Evolutionary conservation across 2,329 filamentous ascomycete species (phyloP), one percentile per base, ranked within the genome.

Genomic region (Diatrype stigma): DNA sequence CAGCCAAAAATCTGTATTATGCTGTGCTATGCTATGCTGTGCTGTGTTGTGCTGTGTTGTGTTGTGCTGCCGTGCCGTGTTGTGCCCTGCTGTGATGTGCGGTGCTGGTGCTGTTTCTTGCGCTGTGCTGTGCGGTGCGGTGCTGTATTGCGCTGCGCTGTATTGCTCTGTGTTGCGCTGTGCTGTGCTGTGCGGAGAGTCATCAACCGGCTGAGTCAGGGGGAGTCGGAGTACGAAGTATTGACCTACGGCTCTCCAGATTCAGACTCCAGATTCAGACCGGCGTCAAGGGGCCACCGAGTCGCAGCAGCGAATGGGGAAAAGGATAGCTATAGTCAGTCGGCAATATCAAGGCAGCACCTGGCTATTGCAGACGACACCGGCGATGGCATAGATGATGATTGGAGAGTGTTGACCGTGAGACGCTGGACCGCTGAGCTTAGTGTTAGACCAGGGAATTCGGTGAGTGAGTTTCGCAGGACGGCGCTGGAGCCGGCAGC

Each of bases 381-480:
- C 51, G 52, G 56, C 52, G 51, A 54, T 53, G 55, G 58, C 49
- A 60, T 48, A 47, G 52, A 49, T 54, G 57, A 51, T 65, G 63
- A 65, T 65, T 65, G 62, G 63, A 64, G 40, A 44, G 16, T 12
- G 21, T 17, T 14, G 40, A 44, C 22, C 16, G 22, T 23, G 40
- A 7, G 40, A 63, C 57, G 50, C 42, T 42, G 51, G 51, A 49
- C 55, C 52, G 56, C 56, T 51, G 59, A 48, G 58, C 40, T 59
- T 54, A 49, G 45, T 47, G 52, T 46, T 51, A 53, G 40, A 22
- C n/a, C 21, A 55, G 57, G 54, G 58, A 58, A 63, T 62, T 65
- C 63, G 63, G 63, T 65, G 63, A 65, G 56, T 30, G 59, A 65
- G 58, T 51, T 62, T 51, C 49, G 53, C 52, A 55, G 56, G 22